phyloP scores from a whole-genome alignment of 2,329 filamentous ascomycete genomes.

The Aureobasidium musti region DNA sequence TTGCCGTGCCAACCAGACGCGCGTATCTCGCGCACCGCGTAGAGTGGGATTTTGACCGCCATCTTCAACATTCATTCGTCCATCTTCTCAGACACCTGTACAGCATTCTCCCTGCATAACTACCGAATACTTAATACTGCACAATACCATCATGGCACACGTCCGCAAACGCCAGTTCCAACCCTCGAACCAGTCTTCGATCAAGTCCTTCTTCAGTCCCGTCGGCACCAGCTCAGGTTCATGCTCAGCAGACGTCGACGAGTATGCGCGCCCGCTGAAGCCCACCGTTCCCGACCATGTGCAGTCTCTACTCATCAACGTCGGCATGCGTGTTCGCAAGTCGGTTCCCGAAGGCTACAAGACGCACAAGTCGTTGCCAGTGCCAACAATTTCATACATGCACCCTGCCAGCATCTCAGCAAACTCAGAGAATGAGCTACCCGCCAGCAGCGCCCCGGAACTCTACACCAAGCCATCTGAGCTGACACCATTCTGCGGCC shows the following conservation, averaged over 20 bases:
- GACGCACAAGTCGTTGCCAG: constrained; percentile 56
- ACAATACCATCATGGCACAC: constrained; percentile 33
- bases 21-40: constrained; percentile 3
- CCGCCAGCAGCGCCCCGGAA: constrained; percentile 4
- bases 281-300: constrained; percentile 64
- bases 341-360: constrained; percentile 93
- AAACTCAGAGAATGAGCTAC: background rate
- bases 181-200: constrained; percentile 47
- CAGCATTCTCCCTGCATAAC: constrained; percentile 19
- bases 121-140: constrained; percentile 10
- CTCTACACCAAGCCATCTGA: constrained; percentile 52
- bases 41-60: background rate
- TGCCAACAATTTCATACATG: constrained; percentile 24
- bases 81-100: background rate
- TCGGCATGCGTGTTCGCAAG: constrained; percentile 94
- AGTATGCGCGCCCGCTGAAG: constrained; percentile 37
- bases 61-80: background rate
- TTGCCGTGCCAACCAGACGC: constrained; percentile 14
- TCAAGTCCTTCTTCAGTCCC: constrained; percentile 48
- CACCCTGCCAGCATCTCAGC: constrained; percentile 14
- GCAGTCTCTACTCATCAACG: constrained; percentile 81
- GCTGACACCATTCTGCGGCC: constrained; percentile 76
- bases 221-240: constrained; percentile 23
- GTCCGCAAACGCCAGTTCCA: constrained; percentile 49
- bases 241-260: constrained; percentile 5